Evolutionary conservation across 768 basidiomycete species (phyloP).

Genomic region (Agaricus sinodeliciosus): DNA sequence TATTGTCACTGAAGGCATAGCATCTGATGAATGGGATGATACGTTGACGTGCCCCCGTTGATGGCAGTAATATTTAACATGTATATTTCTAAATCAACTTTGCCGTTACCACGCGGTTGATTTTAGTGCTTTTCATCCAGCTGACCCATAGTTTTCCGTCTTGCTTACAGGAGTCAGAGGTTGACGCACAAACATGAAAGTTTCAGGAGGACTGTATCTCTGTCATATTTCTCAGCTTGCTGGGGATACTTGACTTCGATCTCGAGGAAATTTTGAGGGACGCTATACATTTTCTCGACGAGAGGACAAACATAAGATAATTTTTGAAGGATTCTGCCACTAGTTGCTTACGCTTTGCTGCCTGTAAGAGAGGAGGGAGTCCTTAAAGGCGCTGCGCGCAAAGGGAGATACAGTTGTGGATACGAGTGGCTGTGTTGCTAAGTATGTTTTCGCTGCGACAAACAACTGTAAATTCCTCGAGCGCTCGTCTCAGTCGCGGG

Average conservation of each 20-base stretch:
- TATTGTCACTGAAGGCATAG: slow-evolving; percentile 40
- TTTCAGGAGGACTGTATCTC: too few species aligned
- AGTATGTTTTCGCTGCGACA: too few species aligned
- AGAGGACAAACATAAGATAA: slow-evolving; percentile 21
- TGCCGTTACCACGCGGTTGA: too few species aligned
- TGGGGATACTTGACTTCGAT: slow-evolving; percentile 96
- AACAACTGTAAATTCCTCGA: too few species aligned
- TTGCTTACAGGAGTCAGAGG: too few species aligned
- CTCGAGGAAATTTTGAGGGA: slow-evolving; percentile 95
- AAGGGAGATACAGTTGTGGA: slow-evolving; percentile 51
- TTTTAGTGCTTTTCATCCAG: too few species aligned
- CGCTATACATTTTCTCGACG: slow-evolving; percentile 98
- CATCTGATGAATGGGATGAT: slow-evolving; percentile 43
- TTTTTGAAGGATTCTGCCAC: slow-evolving; percentile 22
- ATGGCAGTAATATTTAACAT: too few species aligned
- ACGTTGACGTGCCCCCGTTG: slow-evolving; percentile 4
- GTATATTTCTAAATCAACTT: too few species aligned
- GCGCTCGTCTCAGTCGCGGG: too few species aligned
- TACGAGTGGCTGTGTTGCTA: slow-evolving; percentile 9
- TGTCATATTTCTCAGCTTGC: slow-evolving; percentile 1
- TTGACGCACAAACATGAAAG: too few species aligned
- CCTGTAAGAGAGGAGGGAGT: slow-evolving; percentile 39
- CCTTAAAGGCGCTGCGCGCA: slow-evolving; percentile 57
- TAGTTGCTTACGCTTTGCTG: slow-evolving; percentile 43
- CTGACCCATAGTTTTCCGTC: too few species aligned